Base-by-base conservation (phyloP, 208 protist genomes). In the Wallacemonas collosoma region DNA sequence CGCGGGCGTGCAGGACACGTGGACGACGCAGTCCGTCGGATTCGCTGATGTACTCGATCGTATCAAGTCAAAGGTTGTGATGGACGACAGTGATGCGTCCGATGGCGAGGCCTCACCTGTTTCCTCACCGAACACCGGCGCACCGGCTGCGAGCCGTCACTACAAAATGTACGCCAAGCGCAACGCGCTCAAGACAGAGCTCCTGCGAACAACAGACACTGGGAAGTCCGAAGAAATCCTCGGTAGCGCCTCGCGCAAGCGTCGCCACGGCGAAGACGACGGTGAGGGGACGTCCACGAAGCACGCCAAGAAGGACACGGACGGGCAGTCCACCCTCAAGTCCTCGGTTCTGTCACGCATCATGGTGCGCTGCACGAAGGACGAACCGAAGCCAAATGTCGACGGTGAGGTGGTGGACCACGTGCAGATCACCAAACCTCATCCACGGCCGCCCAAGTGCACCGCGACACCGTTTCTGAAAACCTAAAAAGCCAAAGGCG, bases 81-180 rank as follows among this genome's bases (percentile, higher is more conserved):
- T 76, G 12, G 75, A 71, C 47, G 82, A 77, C 47, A 81, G 74
- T 1, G 79, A 88, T 47, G 69, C 74, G 17, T 75, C 72, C 53
- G 74, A 79, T 57, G 73, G 3, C 12, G 57, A 63, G 43, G 8
- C 44, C 14, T 57, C 43, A 38, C 47, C 63, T 3, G 56, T 55
- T 8, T 82, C 70, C 1, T 69, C 74, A 6, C 72, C 72, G 40
- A 71, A 81, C 9, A 72, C 53, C 17, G 66, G n/a, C 47, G 55
- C 65, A 14, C 76, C 83, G 35, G 80, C 68, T 26, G 86, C 75
- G 9, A 89, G 91, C 43, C 76, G 81, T 9, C 86, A 93, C 68
- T 84, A 80, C 60, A 80, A 81, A n/a, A 93, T 91, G 88, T 96
- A 96, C 73, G 81, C 86, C 1, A 96, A 94, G 77, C 87, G 89